Conservation (phyloP, 352 stramenopile genomes). For the Pythium insidiosum region DNA sequence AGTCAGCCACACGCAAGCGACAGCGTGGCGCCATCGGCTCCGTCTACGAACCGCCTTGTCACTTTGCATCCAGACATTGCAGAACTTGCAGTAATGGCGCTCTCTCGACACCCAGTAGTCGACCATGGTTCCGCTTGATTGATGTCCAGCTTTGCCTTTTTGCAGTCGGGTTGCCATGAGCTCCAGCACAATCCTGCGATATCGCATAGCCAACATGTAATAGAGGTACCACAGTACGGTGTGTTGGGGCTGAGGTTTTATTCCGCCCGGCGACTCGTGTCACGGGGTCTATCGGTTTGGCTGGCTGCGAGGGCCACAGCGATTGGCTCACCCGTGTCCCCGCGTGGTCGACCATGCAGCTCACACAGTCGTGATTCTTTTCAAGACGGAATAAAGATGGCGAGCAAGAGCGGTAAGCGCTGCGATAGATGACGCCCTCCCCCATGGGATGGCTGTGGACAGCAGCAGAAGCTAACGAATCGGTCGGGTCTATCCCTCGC, state of each 20-base stretch:
- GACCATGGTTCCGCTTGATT: too few relatives aligned
- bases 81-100: conserved; percentile 82
- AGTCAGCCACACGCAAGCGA: not conserved
- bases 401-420: conserved; percentile 39
- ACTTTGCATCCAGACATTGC: conserved; percentile 83
- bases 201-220: too few relatives aligned
- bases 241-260: too few relatives aligned
- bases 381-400: conserved; percentile 70
- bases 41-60: conserved; percentile 33
- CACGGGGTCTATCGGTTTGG: too few relatives aligned
- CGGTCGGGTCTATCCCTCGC: too few relatives aligned
- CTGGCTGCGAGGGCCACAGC: too few relatives aligned
- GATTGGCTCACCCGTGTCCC: too few relatives aligned
- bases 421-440: conserved; percentile 37
- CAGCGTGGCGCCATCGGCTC: too few relatives aligned
- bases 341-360: not conserved
- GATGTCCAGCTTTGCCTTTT: not conserved
- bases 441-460: not conserved
- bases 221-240: too few relatives aligned
- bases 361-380: conserved; percentile 76
- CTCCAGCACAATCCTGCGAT: too few relatives aligned
- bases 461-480: too few relatives aligned
- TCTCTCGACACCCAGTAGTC: conserved; percentile 64
- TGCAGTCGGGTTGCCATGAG: not conserved
- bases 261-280: too few relatives aligned